Conservation (phyloP, 257 asterid species). For the Salvia hispanica region DNA sequence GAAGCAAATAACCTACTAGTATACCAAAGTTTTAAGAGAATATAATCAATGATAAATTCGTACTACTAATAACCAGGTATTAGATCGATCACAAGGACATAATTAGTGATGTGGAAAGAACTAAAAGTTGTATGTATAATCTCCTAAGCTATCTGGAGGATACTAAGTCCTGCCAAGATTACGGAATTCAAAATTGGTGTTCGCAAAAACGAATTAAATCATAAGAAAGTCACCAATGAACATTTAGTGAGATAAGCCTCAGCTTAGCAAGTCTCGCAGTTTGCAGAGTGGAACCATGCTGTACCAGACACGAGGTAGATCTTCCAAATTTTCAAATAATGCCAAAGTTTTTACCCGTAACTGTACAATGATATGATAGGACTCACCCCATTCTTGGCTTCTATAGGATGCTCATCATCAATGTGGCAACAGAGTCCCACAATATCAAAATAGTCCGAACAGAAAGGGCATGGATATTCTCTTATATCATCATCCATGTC, state of each 20-base stretch:
- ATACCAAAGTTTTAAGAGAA: conserved; percentile 9
- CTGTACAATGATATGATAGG: not conserved
- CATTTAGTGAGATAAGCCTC: conserved; percentile 1
- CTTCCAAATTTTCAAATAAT: not conserved
- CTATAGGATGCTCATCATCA: conserved; percentile 86
- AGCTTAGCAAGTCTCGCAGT: not conserved
- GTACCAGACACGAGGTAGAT: not conserved
- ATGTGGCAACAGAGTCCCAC: conserved; percentile 87
- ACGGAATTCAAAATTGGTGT: conserved; percentile 11
- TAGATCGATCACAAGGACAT: not conserved
- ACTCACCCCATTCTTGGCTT: conserved; percentile 77
- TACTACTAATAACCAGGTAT: not conserved
- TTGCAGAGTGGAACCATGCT: not conserved
- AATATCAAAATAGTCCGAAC: conserved; percentile 72
- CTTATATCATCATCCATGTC: conserved; percentile 69
- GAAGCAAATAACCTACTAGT: conserved; percentile 11
- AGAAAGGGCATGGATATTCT: conserved; percentile 82
- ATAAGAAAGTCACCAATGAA: not conserved
- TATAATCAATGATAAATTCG: not conserved
- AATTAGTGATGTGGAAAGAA: not conserved
- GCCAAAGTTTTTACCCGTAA: not conserved
- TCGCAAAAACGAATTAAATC: conserved; percentile 1
- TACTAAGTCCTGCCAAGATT: not conserved
- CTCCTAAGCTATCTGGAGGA: conserved; percentile 2
- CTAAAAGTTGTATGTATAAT: not conserved